These are phyloP conservation scores for Cyclocybe aegerita DNA, from an alignment of 768 basidiomycete species.

Conservation along the genomic window DNA sequence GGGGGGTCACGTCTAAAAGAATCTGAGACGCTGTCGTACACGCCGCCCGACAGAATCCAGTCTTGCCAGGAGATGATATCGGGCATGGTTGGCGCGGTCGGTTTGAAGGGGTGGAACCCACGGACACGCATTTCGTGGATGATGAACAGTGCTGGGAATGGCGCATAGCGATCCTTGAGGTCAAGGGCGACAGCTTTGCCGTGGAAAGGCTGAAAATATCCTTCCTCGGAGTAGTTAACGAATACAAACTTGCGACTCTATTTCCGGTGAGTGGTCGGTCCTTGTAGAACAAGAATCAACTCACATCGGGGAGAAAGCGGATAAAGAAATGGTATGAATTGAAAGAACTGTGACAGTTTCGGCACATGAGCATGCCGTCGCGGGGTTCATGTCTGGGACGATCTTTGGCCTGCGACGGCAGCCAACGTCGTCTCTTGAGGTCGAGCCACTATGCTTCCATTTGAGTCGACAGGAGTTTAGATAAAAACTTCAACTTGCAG, in stretches of 20 bases:
- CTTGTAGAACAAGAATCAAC: conserved; percentile 4
- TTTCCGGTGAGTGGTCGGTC: neutral
- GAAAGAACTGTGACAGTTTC: conserved; percentile 14
- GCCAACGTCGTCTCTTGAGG: conserved; percentile 19
- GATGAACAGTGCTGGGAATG: conserved; percentile 31
- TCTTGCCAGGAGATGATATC: conserved; percentile 23
- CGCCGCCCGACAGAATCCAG: conserved; percentile 18
- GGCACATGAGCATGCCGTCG: conserved; percentile 21
- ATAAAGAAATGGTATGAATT: conserved; percentile 22
- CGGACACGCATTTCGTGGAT: conserved; percentile 36
- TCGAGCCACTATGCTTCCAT: conserved; percentile 21
- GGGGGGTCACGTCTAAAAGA: conserved; percentile 15
- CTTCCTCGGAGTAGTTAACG: conserved; percentile 25
- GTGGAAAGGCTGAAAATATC: conserved; percentile 20
- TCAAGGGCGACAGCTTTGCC: conserved; percentile 35
- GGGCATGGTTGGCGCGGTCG: conserved; percentile 13
- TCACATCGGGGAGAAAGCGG: conserved; percentile 23
- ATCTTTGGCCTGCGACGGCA: conserved; percentile 17
- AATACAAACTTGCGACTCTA: conserved; percentile 25
- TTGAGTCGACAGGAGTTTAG: conserved; percentile 6
- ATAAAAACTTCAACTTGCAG: conserved; percentile 13
- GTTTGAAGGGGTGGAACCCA: conserved; percentile 26
- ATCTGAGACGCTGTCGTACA: conserved; percentile 14
- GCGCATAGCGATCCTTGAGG: conserved; percentile 22
- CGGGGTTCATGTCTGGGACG: conserved; percentile 19